phyloP scores from a whole-genome alignment of 2,329 filamentous ascomycete species.

The Tolypocladium tundrense region DNA sequence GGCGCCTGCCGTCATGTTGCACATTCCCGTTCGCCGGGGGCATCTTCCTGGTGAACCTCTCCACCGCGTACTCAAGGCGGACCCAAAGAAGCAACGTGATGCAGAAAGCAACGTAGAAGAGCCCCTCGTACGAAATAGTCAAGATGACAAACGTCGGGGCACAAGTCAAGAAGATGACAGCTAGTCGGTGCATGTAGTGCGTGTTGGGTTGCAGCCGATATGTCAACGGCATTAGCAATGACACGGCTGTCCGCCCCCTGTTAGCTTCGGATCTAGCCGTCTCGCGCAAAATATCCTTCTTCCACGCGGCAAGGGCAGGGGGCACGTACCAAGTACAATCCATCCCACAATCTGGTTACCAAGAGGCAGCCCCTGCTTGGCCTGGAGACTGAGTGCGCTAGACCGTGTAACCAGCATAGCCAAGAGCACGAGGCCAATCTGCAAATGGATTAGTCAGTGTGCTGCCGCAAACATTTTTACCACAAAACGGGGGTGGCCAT shows the following conservation, averaged over 20 bases:
- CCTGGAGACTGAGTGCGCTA: conserved; percentile 74
- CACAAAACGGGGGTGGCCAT: conserved; percentile 10
- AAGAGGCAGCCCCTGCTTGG: conserved; percentile 71
- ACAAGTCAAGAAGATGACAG: conserved; percentile 85
- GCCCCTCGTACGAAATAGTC: conserved; percentile 91
- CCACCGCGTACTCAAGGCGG: conserved; percentile 71
- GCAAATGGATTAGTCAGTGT: conserved; percentile 6
- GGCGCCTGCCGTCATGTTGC: background rate
- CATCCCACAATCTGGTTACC: conserved; percentile 86
- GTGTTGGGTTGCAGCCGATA: conserved; percentile 71
- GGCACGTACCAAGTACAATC: conserved; percentile 58
- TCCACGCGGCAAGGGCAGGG: background rate
- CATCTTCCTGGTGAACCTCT: conserved; percentile 12
- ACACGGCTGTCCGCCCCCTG: conserved; percentile 42
- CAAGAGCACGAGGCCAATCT: conserved; percentile 68
- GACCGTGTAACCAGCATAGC: conserved; percentile 80
- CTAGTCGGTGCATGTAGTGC: conserved; percentile 82
- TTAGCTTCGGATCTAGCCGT: background rate
- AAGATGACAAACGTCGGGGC: conserved; percentile 91
- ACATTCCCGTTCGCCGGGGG: background rate
- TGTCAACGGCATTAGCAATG: conserved; percentile 69
- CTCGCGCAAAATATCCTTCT: no score
- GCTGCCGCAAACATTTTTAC: background rate
- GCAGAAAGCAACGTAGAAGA: conserved; percentile 91
- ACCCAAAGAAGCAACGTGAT: conserved; percentile 80